These are phyloP conservation scores for Colletotrichum simmondsii DNA, from an alignment of 2,329 filamentous ascomycete species.

Conservation along the genomic window DNA sequence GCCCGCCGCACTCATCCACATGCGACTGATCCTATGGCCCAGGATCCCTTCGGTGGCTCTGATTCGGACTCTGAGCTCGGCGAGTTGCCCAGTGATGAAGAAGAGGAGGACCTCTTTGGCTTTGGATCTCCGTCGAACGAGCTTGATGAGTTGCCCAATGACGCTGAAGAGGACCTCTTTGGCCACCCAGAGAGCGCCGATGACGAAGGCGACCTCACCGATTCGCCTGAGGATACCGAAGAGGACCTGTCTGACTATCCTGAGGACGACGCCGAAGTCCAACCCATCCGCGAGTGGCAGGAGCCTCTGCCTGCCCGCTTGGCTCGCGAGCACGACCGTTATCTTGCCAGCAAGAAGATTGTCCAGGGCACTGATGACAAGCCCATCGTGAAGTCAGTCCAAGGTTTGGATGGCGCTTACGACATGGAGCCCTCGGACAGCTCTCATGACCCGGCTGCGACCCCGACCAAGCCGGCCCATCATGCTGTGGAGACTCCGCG, in stretches of 20 bases:
- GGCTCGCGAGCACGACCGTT: not conserved
- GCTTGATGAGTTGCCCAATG: no score
- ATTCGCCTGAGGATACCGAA: not conserved
- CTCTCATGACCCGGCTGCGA: not conserved
- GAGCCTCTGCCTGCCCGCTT: not conserved
- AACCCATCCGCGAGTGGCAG: not conserved
- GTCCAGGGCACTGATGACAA: no score
- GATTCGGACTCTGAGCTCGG: not conserved
- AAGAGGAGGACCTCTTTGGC: not conserved
- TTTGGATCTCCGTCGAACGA: no score
- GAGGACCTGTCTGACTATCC: not conserved
- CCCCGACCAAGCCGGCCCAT: not conserved
- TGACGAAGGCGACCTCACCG: no score
- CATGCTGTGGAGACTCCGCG: slow-evolving; percentile 9
- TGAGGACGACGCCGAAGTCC: not conserved
- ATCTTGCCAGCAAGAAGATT: not conserved
- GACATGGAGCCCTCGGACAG: not conserved
- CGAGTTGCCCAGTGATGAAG: not conserved
- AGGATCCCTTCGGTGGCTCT: not conserved
- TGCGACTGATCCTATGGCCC: not conserved
- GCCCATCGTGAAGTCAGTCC: not conserved
- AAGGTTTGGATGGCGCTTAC: not conserved
- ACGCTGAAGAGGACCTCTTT: no score
- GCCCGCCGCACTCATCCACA: slow-evolving; percentile 10
- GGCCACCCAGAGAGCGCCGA: no score